Base-by-base conservation (phyloP, 306 rosid species). In the Cyamopsis tetragonoloba region DNA sequence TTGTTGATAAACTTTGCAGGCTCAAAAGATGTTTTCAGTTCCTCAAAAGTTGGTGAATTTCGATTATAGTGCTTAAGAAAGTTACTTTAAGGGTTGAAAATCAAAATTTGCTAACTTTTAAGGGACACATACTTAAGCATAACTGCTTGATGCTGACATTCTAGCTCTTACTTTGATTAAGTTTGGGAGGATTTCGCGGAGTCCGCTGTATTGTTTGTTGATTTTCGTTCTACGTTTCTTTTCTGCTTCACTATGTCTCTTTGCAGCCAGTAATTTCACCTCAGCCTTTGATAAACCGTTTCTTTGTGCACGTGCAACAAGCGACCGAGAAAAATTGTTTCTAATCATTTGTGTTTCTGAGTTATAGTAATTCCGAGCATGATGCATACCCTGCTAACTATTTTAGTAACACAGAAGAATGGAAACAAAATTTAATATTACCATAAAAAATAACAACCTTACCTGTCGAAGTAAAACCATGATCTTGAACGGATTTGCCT, bases 191-290 rank as follows among this genome's bases (percentile, higher is more conserved):
- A 80, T 41, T 10, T 39, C 49, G 59, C 86, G 88, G 31, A 87
- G 95, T 32, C 80, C 73, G 56, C 77, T 77, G 57, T 85, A 87
- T 82, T 90, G 91, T 48, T 67, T 65, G 71, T 84, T 87, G 87
- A 90, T 90, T 74, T 92, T 50, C 83, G 34, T 62, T 71, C 96
- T 80, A n/a, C 90, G 77, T n/a, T 78, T 90, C 77, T 44, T 86
- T 73, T 90, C 95, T 20, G 95, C 86, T 73, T 85, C 82, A 15
- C 92, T 81, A 72, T 87, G 96, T 65, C 80, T 90, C 82, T 76
- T 77, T 48, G 95, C 92, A 0, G 81, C 87, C 4, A 71, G 22
- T 41, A 68, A 13, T 71, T 79, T 85, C 68, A 58, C 39, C 64
- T 87, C 89, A 17, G 50, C 79, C 65, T 74, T 83, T 34, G 89